phyloP scores from a whole-genome alignment of 768 basidiomycete genomes.

The Fibroporia radiculosa region DNA sequence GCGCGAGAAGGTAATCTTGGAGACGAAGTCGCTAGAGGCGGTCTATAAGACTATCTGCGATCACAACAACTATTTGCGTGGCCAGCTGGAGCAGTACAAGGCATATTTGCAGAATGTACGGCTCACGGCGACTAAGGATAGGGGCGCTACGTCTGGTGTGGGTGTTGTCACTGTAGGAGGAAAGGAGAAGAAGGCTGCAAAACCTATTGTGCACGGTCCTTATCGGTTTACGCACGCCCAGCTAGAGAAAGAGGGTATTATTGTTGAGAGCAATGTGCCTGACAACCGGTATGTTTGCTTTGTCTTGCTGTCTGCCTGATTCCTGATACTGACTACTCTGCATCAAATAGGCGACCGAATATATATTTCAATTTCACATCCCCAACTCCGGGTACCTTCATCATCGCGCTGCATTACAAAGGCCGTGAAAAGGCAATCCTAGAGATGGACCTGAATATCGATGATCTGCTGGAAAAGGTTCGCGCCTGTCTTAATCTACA shows the following conservation, averaged over 20 bases:
- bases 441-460: constrained; percentile 99
- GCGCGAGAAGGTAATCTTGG: constrained; percentile 88
- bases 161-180: constrained; percentile 95
- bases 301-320: background rate
- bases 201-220: constrained; percentile 84
- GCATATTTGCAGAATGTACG: constrained; percentile 98
- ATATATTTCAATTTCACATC: constrained; percentile 99
- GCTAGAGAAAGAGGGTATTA: constrained; percentile 98
- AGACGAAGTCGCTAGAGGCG: constrained; percentile 88
- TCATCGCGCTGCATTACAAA: constrained; percentile 98
- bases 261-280: constrained; percentile 98
- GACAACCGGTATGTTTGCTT: constrained; percentile 73
- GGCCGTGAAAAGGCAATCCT: constrained; percentile 98
- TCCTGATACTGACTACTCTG: constrained; percentile 7
- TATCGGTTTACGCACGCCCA: constrained; percentile 98
- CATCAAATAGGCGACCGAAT: constrained; percentile 69
- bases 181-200: constrained; percentile 90
- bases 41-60: constrained; percentile 99
- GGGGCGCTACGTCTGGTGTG: constrained; percentile 79
- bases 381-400: constrained; percentile 95
- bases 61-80: constrained; percentile 95
- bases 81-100: constrained; percentile 98
- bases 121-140: constrained; percentile 81
- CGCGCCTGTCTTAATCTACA: constrained; percentile 13
- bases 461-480: constrained; percentile 96